Conservation (phyloP, 345 rosid species). For the Syzygium oleosum region DNA sequence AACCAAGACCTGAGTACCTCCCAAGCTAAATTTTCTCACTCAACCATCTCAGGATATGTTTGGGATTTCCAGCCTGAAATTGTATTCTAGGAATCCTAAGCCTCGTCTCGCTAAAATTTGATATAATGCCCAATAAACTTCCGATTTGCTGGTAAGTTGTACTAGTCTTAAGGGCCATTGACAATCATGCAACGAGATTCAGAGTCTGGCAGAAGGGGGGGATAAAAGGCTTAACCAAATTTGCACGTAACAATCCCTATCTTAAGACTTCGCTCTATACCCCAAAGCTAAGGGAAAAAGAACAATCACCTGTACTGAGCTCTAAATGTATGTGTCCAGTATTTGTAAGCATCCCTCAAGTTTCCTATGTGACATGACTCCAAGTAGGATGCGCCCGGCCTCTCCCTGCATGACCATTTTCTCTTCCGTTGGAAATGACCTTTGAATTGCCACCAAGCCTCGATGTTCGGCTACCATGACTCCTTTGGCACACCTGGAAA, state of each 20-base stretch:
- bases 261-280: background rate
- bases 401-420: conserved; percentile 1
- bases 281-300: background rate
- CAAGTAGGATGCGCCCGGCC: conserved; percentile 3
- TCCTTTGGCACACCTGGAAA: conserved; percentile 2
- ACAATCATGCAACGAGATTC: background rate
- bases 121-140: background rate
- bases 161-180: background rate
- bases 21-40: background rate
- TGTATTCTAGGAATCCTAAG: background rate
- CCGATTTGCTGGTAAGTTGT: background rate
- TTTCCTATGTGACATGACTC: conserved; percentile 6
- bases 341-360: background rate
- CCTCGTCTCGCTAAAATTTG: background rate
- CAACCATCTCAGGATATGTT: background rate
- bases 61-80: background rate
- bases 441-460: conserved; percentile 6
- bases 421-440: conserved; percentile 9
- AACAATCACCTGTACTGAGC: background rate
- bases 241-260: background rate
- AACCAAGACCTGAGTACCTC: background rate
- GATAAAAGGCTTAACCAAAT: background rate
- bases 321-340: background rate
- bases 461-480: conserved; percentile 8
- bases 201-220: background rate